Evolutionary conservation across 805 yeast species (phyloP), one percentile per base, ranked within the genome.

Genomic region (Cyberlindnera sargentensis): DNA sequence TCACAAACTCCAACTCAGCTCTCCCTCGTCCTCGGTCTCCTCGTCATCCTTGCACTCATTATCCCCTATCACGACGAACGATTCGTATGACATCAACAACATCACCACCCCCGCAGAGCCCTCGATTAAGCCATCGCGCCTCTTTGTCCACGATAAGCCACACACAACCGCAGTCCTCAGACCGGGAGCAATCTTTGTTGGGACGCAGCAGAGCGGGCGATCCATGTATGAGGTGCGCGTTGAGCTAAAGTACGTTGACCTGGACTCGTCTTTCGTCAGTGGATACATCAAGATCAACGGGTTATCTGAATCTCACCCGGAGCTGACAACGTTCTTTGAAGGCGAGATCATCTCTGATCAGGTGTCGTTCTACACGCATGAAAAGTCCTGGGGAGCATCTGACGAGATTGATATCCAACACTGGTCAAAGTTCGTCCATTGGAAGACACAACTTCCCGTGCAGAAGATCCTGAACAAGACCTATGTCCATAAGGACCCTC

Each of bases 281-380:
- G 95, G 95, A 2, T 80, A 76, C 47, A 64, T 84, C 37, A 79
- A 82, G 39, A 84, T 84, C 41, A 68, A 75, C 37, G 87, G 89
- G 3, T 65, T 84, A 34, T 83, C 91, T 0, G 76, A 72, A 41
- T 67, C 76, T 27, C 73, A 80, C 52, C 87, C 89, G 2, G 78
- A 80, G 52, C 81, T 84, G 47, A 73, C 81, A n/a, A 84, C 93
- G 1, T 83, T 76, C 57, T 84, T 84, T 65, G 80, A 76, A 52
- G 82, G 80, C 5, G 86, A 81, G 52, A 75, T 80, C 36, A 70
- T 80, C 1, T 77, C 80, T 49, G 75, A 66, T 56, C 70, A 44
- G 34, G 71, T 72, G 52, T 70, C 80, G 8, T 81, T 81, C 51
- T 47, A 48, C 28, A 52, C 56, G 3, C 48, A 50, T n/a, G 50